Evolutionary conservation across 305 asterid species (phyloP), one percentile per base, ranked within the genome.

Genomic region (Euphrasia arctica): DNA sequence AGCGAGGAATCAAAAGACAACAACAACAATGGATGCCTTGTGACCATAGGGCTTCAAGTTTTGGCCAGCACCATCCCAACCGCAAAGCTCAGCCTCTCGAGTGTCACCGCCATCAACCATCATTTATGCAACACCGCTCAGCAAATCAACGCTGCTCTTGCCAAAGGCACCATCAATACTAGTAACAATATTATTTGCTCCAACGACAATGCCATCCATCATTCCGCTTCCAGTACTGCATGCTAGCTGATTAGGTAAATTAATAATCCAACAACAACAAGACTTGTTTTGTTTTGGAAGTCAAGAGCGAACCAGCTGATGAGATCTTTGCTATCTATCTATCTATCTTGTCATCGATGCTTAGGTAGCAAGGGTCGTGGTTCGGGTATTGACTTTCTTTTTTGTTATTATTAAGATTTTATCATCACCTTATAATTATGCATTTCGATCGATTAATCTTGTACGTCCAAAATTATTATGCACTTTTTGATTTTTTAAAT

Each of bases 21-120:
- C 62, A 79, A 22, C 41, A 72, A 74, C 18, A 63, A 82, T 0
- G 92, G 98, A 1, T 85, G 97, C 78, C 82, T 92, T 1, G 91
- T 92, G 67, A 92, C 96, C 1, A 78, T 92, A 0, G 94, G 95
- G 6, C 80, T 89, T 0, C 98, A 92, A 70, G 93, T 87, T 58
- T 73, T 87, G 0, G 86, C 93, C 11, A 92, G 98, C 88, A 83
- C 96, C 8, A 77, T 79, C 70, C 91, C 93, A 2, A 77, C 74
- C 0, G 89, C 98, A 5, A 92, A 92, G 79, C 89, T 89, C 68
- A 89, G 77, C 9, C 95, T 92, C 1, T 82, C 96, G 0, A 87
- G 92, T 31, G 95, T 92, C 63, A 81, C 90, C 0, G 87, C 96
- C 9, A 85, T 89, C 45, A 89, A 87, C 82, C 83, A 89, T 54